Conservation (phyloP, 2,329 filamentous ascomycete genomes). For the Penicillium hesseltinei region DNA sequence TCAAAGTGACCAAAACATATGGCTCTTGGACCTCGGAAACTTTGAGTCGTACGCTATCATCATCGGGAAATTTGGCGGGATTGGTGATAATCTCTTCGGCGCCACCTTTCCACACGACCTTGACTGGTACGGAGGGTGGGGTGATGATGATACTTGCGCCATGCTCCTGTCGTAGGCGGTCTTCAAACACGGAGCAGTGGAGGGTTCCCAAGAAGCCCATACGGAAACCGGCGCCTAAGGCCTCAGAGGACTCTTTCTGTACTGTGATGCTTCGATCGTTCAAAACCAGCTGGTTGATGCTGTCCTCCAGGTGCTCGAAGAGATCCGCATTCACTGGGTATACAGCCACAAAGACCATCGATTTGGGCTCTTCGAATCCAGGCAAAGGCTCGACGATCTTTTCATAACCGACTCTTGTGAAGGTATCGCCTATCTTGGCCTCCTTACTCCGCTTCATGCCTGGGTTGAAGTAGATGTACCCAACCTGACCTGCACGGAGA, state of each 20-base stretch:
- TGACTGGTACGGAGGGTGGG: conserved; percentile 90
- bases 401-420: conserved; percentile 77
- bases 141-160: conserved; percentile 95
- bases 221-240: conserved; percentile 88
- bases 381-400: conserved; percentile 74
- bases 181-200: conserved; percentile 98
- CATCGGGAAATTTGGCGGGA: conserved; percentile 82
- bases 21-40: conserved; percentile 67
- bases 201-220: conserved; percentile 93
- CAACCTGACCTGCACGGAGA: conserved; percentile 87
- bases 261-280: conserved; percentile 95
- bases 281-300: conserved; percentile 86
- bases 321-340: conserved; percentile 91
- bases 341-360: conserved; percentile 97
- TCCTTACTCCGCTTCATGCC: conserved; percentile 97
- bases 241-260: conserved; percentile 91
- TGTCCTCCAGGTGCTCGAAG: conserved; percentile 83
- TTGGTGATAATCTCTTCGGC: conserved; percentile 76
- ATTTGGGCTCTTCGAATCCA: conserved; percentile 94
- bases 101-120: conserved; percentile 76
- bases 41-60: conserved; percentile 55
- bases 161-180: conserved; percentile 89
- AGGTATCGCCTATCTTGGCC: conserved; percentile 93
- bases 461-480: conserved; percentile 95
- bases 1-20: conserved; percentile 80